Evolutionary conservation across 768 basidiomycete genomes (phyloP).

Genomic region (Agaricus subrufescens): DNA sequence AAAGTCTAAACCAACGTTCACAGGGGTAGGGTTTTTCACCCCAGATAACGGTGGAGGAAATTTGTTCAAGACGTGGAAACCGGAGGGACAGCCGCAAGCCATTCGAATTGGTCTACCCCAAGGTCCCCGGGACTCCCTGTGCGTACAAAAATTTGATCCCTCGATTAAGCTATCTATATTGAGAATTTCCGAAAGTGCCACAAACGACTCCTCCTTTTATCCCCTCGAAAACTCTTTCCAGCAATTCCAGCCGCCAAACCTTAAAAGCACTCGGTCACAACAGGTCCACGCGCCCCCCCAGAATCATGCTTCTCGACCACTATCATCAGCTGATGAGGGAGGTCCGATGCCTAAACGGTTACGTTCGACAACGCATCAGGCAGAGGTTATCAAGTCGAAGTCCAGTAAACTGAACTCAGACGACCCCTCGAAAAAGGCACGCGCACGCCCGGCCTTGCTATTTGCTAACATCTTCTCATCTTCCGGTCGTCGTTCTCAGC

Average conservation of each 20-base stretch:
- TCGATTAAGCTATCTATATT: conserved; percentile 12
- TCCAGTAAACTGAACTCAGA: conserved; percentile 57
- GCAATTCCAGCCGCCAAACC: conserved; percentile 18
- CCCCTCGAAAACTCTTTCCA: conserved; percentile 57
- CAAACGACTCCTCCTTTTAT: conserved; percentile 45
- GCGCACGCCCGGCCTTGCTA: conserved; percentile 83
- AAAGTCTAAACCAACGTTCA: conserved; percentile 46
- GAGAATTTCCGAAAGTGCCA: conserved; percentile 32
- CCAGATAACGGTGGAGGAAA: conserved; percentile 58
- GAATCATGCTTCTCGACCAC: conserved; percentile 54
- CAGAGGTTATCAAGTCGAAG: conserved; percentile 50
- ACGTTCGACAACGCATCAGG: conserved; percentile 57
- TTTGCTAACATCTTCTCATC: conserved; percentile 88
- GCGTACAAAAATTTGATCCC: conserved; percentile 18
- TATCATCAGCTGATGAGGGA: conserved; percentile 79
- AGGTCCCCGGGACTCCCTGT: conserved; percentile 64
- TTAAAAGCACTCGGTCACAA: conserved; percentile 41
- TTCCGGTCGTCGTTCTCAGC: conserved; percentile 75
- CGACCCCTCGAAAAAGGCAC: conserved; percentile 85
- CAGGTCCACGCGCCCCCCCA: conserved; percentile 37
- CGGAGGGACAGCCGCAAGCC: conserved; percentile 44
- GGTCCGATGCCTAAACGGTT: conserved; percentile 75
- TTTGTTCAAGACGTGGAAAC: conserved; percentile 55
- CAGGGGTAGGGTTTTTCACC: conserved; percentile 73
- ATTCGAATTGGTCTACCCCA: conserved; percentile 53